phyloP scores from a whole-genome alignment of 495 filamentous ascomycete genomes.

The Penicillium canescens region DNA sequence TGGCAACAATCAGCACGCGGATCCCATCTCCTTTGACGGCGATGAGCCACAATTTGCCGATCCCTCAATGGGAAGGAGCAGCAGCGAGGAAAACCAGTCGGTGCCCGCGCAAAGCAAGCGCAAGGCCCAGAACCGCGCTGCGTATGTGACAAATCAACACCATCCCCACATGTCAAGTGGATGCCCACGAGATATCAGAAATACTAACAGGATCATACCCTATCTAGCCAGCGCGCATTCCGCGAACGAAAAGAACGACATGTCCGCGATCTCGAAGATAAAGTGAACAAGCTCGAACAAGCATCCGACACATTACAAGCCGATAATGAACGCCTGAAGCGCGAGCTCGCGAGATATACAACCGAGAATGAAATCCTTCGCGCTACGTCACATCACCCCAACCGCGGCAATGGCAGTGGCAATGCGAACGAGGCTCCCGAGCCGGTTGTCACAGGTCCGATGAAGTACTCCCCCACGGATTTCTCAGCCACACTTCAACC shows the following conservation, averaged over 20 bases:
- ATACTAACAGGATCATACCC: background rate
- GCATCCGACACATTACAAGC: constrained; percentile 53
- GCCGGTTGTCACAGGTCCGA: constrained; percentile 58
- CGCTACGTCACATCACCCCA: constrained; percentile 56
- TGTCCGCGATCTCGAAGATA: constrained; percentile 87
- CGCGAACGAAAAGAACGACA: constrained; percentile 95
- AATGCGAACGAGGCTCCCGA: constrained; percentile 22
- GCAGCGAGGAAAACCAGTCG: constrained; percentile 68
- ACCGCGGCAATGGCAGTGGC: constrained; percentile 22
- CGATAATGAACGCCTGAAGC: constrained; percentile 84
- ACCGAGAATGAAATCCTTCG: constrained; percentile 95
- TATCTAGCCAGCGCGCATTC: constrained; percentile 84
- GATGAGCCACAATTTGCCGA: constrained; percentile 32
- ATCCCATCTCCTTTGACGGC: constrained; percentile 32
- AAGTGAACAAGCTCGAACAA: constrained; percentile 72
- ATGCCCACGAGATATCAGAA: background rate
- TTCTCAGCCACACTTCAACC: constrained; percentile 52
- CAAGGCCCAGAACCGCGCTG: constrained; percentile 95
- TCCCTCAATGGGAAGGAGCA: constrained; percentile 34
- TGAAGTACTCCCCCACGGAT: constrained; percentile 73
- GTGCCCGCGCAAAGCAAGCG: constrained; percentile 79
- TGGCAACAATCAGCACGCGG: constrained; percentile 16
- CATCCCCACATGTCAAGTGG: background rate
- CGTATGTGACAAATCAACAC: constrained; percentile 62
- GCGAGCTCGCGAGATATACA: constrained; percentile 72